Percentiles rank a stretch among this genome's conserved stretches.
phyloP scores from a whole-genome alignment of 495 filamentous ascomycete species.

The Echria macrotheca region DNA sequence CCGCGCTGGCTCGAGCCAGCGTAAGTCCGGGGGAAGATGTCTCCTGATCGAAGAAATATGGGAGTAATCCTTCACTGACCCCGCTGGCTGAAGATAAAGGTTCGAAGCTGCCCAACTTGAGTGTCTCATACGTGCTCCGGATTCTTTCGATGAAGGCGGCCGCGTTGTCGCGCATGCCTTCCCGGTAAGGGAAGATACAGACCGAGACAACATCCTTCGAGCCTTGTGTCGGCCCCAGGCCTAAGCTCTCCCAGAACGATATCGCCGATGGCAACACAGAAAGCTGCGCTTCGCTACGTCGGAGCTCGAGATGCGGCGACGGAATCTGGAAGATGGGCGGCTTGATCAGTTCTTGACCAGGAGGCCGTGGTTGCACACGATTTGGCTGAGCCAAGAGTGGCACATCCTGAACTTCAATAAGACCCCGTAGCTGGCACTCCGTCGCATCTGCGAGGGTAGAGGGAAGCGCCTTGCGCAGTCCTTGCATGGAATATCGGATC shows the following conservation, averaged over 20 bases:
- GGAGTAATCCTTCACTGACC: conserved; percentile 55
- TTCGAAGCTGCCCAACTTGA: conserved; percentile 68
- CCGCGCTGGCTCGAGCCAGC: conserved; percentile 23
- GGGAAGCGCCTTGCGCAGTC: conserved; percentile 35
- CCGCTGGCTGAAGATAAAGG: conserved; percentile 47
- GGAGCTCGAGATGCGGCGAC: conserved; percentile 70
- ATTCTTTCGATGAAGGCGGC: conserved; percentile 67
- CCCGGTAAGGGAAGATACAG: conserved; percentile 67
- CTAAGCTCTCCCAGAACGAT: conserved; percentile 86
- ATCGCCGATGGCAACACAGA: conserved; percentile 76
- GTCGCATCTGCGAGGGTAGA: conserved; percentile 29
- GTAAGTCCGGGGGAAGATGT: conserved; percentile 22
- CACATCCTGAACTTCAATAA: conserved; percentile 49
- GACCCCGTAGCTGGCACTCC: conserved; percentile 39
- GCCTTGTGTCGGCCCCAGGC: conserved; percentile 71
- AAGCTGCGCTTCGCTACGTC: conserved; percentile 65
- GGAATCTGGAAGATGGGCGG: conserved; percentile 44
- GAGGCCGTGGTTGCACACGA: conserved; percentile 41
- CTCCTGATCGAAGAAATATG: conserved; percentile 43
- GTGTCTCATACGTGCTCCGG: conserved; percentile 68
- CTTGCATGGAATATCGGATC: conserved; percentile 35
- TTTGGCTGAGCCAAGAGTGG: conserved; percentile 40
- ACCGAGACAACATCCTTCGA: conserved; percentile 73
- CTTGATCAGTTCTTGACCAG: conserved; percentile 30
- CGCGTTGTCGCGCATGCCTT: conserved; percentile 54